A percentile compares a stretch with the other conserved stretches of the same genome.
phyloP scores from a whole-genome alignment of 2,329 filamentous ascomycete species.

The Calonectria henricotiae region DNA sequence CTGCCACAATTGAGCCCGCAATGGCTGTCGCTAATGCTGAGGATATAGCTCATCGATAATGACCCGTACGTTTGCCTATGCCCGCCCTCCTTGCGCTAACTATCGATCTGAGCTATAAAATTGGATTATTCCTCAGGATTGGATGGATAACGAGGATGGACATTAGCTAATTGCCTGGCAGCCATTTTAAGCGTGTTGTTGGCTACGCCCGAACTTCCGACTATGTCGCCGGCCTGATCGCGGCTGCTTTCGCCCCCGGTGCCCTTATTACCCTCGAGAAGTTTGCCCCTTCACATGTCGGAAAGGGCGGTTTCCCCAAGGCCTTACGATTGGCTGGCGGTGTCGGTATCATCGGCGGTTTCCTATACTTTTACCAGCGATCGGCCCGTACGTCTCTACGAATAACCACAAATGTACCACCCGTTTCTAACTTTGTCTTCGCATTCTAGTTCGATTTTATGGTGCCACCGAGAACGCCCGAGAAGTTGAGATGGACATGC shows the following conservation, averaged over 20 bases:
- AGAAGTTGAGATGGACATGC: conserved; percentile 96
- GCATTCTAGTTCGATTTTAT: conserved; percentile 87
- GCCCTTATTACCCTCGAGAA: conserved; percentile 86
- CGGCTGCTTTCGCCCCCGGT: conserved; percentile 81
- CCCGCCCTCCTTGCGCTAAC: conserved; percentile 9
- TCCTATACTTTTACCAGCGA: conserved; percentile 88
- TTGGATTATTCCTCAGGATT: not conserved
- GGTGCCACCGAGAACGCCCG: conserved; percentile 93
- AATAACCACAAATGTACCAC: not conserved
- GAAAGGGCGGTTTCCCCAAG: conserved; percentile 85
- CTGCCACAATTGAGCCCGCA: conserved; percentile 35
- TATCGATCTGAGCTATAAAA: conserved; percentile 24
- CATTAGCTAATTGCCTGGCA: conserved; percentile 60
- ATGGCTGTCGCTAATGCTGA: conserved; percentile 48
- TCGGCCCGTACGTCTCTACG: conserved; percentile 78
- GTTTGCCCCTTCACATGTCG: conserved; percentile 87
- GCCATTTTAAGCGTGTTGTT: conserved; percentile 92
- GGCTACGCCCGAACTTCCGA: conserved; percentile 90
- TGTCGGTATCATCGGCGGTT: conserved; percentile 83
- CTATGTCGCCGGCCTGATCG: conserved; percentile 80
- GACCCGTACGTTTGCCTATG: conserved; percentile 81
- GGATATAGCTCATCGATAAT: conserved; percentile 92
- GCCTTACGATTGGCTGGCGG: conserved; percentile 85
- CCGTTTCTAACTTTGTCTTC: conserved; percentile 1
- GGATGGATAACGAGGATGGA: conserved; percentile 48